Base-by-base conservation (phyloP, 2,329 filamentous ascomycete genomes). In the Fusarium mundagurra region DNA sequence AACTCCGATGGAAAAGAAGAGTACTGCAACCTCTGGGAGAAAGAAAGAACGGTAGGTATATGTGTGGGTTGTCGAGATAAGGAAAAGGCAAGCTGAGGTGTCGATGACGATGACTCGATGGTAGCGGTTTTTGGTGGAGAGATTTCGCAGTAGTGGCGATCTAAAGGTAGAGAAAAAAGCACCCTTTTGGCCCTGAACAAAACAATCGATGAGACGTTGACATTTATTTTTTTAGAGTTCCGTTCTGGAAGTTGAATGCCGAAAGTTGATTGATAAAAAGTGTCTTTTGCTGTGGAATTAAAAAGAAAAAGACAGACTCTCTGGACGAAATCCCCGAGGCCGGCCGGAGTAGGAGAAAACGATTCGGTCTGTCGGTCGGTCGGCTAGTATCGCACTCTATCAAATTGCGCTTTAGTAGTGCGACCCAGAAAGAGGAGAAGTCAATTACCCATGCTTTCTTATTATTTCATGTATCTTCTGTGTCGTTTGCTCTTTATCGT, bases 51-150 rank as follows among this genome's bases (percentile, higher is more conserved):
- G 48, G 31, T 36, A 59, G 29, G 29, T 60, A 53, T 38, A 51
- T 13, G 22, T 43, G 31, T 33, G 27, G 18, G 18, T 57, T 65
- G 51, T 45, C 44, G 18, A 41, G 31, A 50, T 53, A 53, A 29
- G 43, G 36, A 17, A 39, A 39, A 72, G 57, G 60, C 31, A 39
- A 55, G 59, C 33, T 62, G 47, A 55, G 63, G 67, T 51, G 75
- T 76, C 75, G 61, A 77, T 77, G 75, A 77, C 75, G 75, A 76
- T 77, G 75, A 77, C 73, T 77, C 74, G 61, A 54, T 41, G 36
- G 51, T 45, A 55, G 60, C 44, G 48, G 29, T 64, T 60, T 64
- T 51, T 72, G 71, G 68, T 74, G 67, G 71, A 73, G 72, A 73
- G 71, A 58, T 47, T 54, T 55, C 12, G 47, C 53, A 58, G 63